Conservation (phyloP, 495 filamentous ascomycete species). For the Chaetomium cochliodes region DNA sequence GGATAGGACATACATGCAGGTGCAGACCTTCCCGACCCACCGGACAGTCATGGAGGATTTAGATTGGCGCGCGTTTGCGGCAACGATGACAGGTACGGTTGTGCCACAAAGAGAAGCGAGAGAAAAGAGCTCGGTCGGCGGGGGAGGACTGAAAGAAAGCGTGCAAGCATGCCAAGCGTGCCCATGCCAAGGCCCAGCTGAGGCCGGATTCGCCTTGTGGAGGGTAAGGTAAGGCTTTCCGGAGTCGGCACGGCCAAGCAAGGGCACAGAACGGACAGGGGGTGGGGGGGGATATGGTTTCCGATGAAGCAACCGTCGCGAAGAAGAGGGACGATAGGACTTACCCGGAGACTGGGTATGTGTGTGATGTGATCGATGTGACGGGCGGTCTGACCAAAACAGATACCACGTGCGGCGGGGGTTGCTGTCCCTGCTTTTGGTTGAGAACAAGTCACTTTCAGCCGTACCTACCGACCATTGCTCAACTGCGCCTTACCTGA, state of each 20-base stretch:
- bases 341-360: too few relatives aligned
- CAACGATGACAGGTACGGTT: slow-evolving; percentile 1
- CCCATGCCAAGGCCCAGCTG: slow-evolving; percentile 25
- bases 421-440: background rate
- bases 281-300: slow-evolving; percentile 7
- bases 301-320: slow-evolving; percentile 32
- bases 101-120: background rate
- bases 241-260: background rate
- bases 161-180: too few relatives aligned
- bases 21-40: background rate
- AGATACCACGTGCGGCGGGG: slow-evolving; percentile 4
- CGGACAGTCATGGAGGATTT: background rate
- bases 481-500: slow-evolving; percentile 24
- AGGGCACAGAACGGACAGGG: background rate
- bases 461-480: too few relatives aligned
- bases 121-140: background rate
- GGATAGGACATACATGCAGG: too few relatives aligned
- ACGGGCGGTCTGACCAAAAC: slow-evolving; percentile 7
- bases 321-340: slow-evolving; percentile 6
- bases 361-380: background rate
- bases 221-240: slow-evolving; percentile 27
- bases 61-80: slow-evolving; percentile 22
- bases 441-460: slow-evolving; percentile 3
- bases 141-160: background rate
- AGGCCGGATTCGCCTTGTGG: slow-evolving; percentile 19